Base-by-base conservation (phyloP, 2,329 filamentous ascomycete genomes). In the Penicillium corylophilum region DNA sequence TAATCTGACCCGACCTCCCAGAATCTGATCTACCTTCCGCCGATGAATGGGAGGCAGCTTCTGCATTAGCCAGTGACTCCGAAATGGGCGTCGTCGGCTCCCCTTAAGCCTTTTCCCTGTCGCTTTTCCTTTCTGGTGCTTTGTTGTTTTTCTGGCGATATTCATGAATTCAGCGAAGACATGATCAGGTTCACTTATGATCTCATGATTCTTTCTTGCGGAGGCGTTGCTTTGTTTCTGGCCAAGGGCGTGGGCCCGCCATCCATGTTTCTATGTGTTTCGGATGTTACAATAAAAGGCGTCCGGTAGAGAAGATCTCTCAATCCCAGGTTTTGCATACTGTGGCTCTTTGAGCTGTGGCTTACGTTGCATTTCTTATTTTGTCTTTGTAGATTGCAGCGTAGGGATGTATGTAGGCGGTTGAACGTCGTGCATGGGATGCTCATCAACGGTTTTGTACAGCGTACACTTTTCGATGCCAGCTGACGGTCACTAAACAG, bases 11-110 rank as follows among this genome's bases (percentile, higher is more conserved):
- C 46, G 29, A 22, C 35, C 43, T 33, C 48, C 50, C 69, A 74
- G 71, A 67, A 50, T 73, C 71, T 68, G 69, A 75, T 59, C 57
- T 70, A 46, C 63, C 66, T 59, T 73, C 68, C 53, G 55, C 67
- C 62, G 72, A 75, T 54, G 69, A 71, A 53, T 75, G 72, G 72
- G 72, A 74, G 44, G 70, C 71, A 46, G 68, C 73, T 44, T 75
- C 72, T 18, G 64, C 64, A 42, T 63, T 74, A 54, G 69, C 65
- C 39, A 74, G 70, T 48, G 72, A 74, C 54, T 74, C 72, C 3
- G 72, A 75, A 26, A 61, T 71, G 56, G 72, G 71, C 16, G 49
- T 73, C 22, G 63, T 62, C 23, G 68, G 65, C 16, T 69, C 70
- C 41, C 72, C 72, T 31, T 74, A 54, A 54, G 65, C 48, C 13